Conservation (phyloP, 2,329 filamentous ascomycete species). For the Blumeriella jaapii region DNA sequence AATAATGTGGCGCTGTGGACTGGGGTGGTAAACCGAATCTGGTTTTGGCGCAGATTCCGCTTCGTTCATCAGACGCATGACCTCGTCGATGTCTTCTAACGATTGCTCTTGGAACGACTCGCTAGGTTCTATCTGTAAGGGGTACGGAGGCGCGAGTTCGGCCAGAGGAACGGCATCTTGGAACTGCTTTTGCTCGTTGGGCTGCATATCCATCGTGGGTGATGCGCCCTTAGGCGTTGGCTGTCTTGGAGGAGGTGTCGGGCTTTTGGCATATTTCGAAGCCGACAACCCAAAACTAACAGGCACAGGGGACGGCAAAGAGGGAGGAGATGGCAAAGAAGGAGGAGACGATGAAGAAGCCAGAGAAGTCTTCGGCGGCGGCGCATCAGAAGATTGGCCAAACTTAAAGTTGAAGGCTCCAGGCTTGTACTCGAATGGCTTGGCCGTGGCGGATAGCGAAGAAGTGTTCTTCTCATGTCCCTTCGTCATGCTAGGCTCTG, state of each 20-base stretch:
- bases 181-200: constrained; percentile 19
- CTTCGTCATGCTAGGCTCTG: constrained; percentile 18
- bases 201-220: constrained; percentile 14
- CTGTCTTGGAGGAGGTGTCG: constrained; percentile 15
- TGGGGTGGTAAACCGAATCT: constrained; percentile 36
- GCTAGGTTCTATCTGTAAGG: constrained; percentile 8
- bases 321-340: neutral
- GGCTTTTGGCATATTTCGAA: constrained; percentile 24
- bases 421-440: constrained; percentile 43
- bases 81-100: constrained; percentile 80
- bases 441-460: constrained; percentile 59
- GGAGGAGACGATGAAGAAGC: constrained; percentile 11
- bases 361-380: constrained; percentile 1
- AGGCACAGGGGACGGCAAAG: neutral
- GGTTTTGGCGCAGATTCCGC: constrained; percentile 36
- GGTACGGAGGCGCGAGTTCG: constrained; percentile 14
- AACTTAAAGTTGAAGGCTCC: constrained; percentile 22
- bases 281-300: constrained; percentile 16
- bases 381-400: constrained; percentile 11
- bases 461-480: constrained; percentile 34
- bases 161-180: constrained; percentile 20
- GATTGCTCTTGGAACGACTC: constrained; percentile 27
- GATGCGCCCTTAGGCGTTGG: constrained; percentile 3
- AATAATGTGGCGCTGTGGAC: constrained; percentile 30
- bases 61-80: constrained; percentile 77